phyloP scores from a whole-genome alignment of 306 rosid species.

The Cicer arietinum region DNA sequence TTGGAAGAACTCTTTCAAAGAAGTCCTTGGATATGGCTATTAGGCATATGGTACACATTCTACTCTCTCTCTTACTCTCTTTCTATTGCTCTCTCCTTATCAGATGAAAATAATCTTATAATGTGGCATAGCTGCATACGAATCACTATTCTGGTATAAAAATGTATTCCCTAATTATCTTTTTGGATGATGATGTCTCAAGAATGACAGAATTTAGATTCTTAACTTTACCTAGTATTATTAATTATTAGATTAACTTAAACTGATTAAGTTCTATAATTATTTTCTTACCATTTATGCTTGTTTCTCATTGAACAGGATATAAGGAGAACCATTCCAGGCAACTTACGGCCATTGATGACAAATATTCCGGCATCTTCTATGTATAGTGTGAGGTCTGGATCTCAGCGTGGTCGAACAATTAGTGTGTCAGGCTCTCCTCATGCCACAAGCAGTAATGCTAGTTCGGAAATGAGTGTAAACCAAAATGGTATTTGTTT shows the following conservation, averaged over 20 bases:
- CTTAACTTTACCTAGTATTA: conserved; percentile 14
- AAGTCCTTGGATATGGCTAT: conserved; percentile 98
- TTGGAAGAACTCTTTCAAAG: conserved; percentile 95
- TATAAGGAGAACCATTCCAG: conserved; percentile 89
- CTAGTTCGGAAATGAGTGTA: conserved; percentile 91
- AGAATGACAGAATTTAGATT: conserved; percentile 1
- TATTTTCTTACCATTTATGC: conserved; percentile 29
- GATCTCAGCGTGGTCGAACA: conserved; percentile 81
- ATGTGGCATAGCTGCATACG: conserved; percentile 26
- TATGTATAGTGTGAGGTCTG: conserved; percentile 92
- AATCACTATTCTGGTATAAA: conserved; percentile 8
- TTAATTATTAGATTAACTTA: conserved; percentile 18
- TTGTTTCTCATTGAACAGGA: conserved; percentile 64
- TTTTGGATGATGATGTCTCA: conserved; percentile 12
- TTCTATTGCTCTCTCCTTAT: too few species aligned
- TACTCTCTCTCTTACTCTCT: not conserved
- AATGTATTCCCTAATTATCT: not conserved
- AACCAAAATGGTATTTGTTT: conserved; percentile 87
- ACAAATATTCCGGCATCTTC: conserved; percentile 98
- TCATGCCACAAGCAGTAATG: conserved; percentile 93
- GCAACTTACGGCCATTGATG: conserved; percentile 87
- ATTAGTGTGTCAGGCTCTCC: conserved; percentile 88
- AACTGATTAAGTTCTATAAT: not conserved
- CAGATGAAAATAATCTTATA: conserved; percentile 28
- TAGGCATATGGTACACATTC: conserved; percentile 82